phyloP scores from a whole-genome alignment of 768 basidiomycete genomes.

The Amanita pallidorosea region DNA sequence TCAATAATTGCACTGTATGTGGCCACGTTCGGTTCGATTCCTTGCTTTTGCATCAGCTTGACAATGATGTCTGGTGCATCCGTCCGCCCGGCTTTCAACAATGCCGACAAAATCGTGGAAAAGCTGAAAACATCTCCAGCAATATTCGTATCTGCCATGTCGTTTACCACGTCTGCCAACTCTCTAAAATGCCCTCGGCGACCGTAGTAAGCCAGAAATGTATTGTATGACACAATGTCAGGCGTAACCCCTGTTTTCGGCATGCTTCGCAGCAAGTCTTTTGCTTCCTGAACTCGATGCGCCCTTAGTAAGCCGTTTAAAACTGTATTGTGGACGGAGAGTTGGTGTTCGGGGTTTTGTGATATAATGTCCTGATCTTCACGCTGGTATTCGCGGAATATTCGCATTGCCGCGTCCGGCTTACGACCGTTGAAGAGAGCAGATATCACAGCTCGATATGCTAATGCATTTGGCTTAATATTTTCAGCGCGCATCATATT shows the following conservation, averaged over 20 bases:
- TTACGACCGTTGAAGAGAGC: slow-evolving; percentile 42
- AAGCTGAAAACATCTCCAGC: slow-evolving; percentile 77
- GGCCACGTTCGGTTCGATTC: slow-evolving; percentile 61
- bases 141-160: slow-evolving; percentile 43
- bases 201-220: slow-evolving; percentile 58
- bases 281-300: slow-evolving; percentile 28
- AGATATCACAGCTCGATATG: slow-evolving; percentile 65
- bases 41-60: slow-evolving; percentile 65
- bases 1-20: slow-evolving; percentile 77
- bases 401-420: slow-evolving; percentile 37
- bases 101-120: slow-evolving; percentile 73
- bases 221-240: slow-evolving; percentile 75
- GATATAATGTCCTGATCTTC: slow-evolving; percentile 14
- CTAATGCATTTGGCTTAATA: slow-evolving; percentile 45
- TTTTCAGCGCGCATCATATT: slow-evolving; percentile 45
- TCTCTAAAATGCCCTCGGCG: slow-evolving; percentile 51
- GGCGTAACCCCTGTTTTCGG: slow-evolving; percentile 43
- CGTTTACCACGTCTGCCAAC: slow-evolving; percentile 45
- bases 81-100: slow-evolving; percentile 55
- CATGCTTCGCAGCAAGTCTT: slow-evolving; percentile 33
- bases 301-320: slow-evolving; percentile 52
- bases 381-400: slow-evolving; percentile 41
- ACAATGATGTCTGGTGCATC: slow-evolving; percentile 61
- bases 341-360: slow-evolving; percentile 12
- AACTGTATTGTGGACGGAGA: slow-evolving; percentile 63